Conservation (phyloP, 768 basidiomycete species). For the Mycena polygramma region DNA sequence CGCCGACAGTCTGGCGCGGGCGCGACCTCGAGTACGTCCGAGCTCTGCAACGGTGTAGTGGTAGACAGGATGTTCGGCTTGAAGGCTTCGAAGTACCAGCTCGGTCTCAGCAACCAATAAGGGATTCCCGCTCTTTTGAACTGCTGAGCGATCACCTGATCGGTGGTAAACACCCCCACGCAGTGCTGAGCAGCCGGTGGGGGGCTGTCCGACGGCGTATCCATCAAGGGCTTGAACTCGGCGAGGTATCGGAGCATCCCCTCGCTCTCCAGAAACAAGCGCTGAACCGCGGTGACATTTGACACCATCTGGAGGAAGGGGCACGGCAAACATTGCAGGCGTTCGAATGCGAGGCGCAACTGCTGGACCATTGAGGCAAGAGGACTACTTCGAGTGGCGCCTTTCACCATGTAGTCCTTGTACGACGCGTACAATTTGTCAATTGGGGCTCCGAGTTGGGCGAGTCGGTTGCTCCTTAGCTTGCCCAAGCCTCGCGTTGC, state of each 20-base stretch:
- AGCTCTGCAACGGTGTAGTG: neutral
- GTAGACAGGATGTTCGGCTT: slow-evolving; percentile 1
- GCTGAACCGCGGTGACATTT: slow-evolving; percentile 32
- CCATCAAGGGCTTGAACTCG: slow-evolving; percentile 30
- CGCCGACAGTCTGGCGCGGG: neutral
- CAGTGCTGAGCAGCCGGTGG: neutral
- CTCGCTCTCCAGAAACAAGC: slow-evolving; percentile 30
- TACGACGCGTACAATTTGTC: neutral
- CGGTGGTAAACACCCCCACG: slow-evolving; percentile 35
- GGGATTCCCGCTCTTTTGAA: slow-evolving; percentile 36
- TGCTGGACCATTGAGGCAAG: neutral
- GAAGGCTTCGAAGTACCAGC: neutral
- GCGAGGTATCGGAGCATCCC: slow-evolving; percentile 30
- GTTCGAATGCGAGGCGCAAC: neutral
- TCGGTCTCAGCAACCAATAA: slow-evolving; percentile 38
- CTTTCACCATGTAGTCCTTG: neutral
- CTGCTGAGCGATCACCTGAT: slow-evolving; percentile 21
- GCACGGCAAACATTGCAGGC: neutral
- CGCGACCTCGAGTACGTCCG: neutral
- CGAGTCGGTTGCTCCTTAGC: neutral
- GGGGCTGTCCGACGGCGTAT: neutral
- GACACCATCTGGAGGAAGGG: neutral
- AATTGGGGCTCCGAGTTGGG: neutral
- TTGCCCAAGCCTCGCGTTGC: slow-evolving; percentile 1
- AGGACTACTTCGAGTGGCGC: neutral